Conservation (phyloP, 768 basidiomycete species). For the Pleurotus salmoneostramineus region DNA sequence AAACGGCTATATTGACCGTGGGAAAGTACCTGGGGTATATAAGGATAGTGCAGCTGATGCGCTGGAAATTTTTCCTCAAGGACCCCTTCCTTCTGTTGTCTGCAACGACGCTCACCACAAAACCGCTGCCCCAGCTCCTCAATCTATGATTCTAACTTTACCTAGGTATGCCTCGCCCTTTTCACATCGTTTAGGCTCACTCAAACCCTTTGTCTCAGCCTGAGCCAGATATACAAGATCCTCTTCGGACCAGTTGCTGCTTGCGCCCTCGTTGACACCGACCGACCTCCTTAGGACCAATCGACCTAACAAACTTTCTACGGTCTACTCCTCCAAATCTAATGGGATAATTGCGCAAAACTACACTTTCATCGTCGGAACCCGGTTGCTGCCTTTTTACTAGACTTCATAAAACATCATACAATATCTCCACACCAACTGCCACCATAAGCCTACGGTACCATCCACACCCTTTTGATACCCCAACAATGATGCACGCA, state of each 20-base stretch:
- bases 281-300: constrained; percentile 71
- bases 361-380: constrained; percentile 23
- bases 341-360: constrained; percentile 48
- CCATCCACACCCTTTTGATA: constrained; percentile 14
- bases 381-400: constrained; percentile 34
- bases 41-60: neutral
- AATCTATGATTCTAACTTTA: constrained; percentile 55
- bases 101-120: constrained; percentile 6
- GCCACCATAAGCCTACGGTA: constrained; percentile 11
- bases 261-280: constrained; percentile 58
- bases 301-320: constrained; percentile 13
- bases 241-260: constrained; percentile 56
- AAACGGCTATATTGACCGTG: constrained; percentile 6
- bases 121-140: constrained; percentile 17
- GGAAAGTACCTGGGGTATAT: constrained; percentile 1
- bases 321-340: constrained; percentile 29
- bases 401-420: constrained; percentile 26
- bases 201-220: constrained; percentile 24
- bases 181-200: constrained; percentile 5
- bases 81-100: constrained; percentile 8
- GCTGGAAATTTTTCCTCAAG: constrained; percentile 4
- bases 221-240: constrained; percentile 50
- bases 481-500: constrained; percentile 50
- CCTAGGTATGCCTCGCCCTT: constrained; percentile 21
- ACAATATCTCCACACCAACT: constrained; percentile 15